Percentiles rank a stretch among this genome's conserved stretches.
Conservation (phyloP, 768 basidiomycete genomes). For the Polyporus arcularius region DNA sequence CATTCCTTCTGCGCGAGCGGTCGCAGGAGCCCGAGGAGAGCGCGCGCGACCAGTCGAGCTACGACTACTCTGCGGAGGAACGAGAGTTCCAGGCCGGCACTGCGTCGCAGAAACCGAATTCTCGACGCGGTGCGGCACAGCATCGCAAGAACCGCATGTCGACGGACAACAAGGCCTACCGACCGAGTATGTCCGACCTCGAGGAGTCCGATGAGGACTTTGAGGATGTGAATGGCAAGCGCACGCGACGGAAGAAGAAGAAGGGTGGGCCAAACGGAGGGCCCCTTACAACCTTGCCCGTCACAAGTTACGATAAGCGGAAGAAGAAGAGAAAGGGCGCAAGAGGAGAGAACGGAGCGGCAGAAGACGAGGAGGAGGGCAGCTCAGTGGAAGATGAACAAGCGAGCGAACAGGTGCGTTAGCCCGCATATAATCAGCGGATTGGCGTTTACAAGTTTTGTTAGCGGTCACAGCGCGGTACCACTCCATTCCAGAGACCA, state of each 20-base stretch:
- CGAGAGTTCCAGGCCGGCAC: constrained; percentile 48
- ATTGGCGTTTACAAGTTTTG: constrained; percentile 9
- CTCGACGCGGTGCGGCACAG: constrained; percentile 35
- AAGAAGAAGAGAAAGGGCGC: constrained; percentile 46
- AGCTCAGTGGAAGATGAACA: constrained; percentile 44
- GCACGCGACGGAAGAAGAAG: constrained; percentile 52
- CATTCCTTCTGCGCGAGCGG: constrained; percentile 66
- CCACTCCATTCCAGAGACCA: constrained; percentile 23
- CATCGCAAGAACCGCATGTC: constrained; percentile 67
- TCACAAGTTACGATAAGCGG: constrained; percentile 66
- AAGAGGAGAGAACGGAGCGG: constrained; percentile 41
- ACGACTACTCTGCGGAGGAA: constrained; percentile 81
- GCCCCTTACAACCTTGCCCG: constrained; percentile 65
- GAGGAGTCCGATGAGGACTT: constrained; percentile 64
- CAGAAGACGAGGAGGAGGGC: constrained; percentile 48
- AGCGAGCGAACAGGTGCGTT: constrained; percentile 44
- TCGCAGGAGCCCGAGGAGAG: constrained; percentile 56
- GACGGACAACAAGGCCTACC: constrained; percentile 80
- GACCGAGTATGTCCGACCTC: constrained; percentile 62
- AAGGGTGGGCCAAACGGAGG: constrained; percentile 44
- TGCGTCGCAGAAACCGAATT: constrained; percentile 23
- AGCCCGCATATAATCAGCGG: background rate
- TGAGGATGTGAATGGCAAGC: constrained; percentile 49
- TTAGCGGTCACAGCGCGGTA: constrained; percentile 25
- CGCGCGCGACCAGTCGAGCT: constrained; percentile 49